phyloP scores from a whole-genome alignment of 495 filamentous ascomycete species.

The Talaromyces stipitatus region DNA sequence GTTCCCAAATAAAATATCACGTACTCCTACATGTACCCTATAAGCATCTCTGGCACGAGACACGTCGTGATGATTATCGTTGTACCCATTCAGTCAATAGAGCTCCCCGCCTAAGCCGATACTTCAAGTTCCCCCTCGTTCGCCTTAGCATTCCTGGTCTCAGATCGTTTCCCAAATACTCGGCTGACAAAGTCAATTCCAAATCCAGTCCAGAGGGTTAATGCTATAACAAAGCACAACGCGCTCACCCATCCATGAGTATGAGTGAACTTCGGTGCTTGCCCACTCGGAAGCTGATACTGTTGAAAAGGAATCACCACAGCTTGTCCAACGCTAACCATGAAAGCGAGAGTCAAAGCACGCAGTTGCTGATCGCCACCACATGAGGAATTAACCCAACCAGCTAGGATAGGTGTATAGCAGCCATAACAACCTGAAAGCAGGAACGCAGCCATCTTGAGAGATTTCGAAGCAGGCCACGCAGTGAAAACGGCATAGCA shows the following conservation, averaged over 20 bases:
- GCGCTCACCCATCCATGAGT: background rate
- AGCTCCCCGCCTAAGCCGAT: background rate
- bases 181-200: background rate
- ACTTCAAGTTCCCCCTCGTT: background rate
- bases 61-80: no score
- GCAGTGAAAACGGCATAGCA: constrained; percentile 11
- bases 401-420: constrained; percentile 10
- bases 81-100: no score
- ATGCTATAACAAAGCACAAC: background rate
- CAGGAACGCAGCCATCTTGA: constrained; percentile 13
- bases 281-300: constrained; percentile 7
- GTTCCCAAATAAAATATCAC: no score
- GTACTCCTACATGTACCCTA: no score
- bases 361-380: constrained; percentile 13
- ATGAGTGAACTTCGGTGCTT: background rate
- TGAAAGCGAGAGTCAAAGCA: constrained; percentile 14
- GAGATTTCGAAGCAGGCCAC: constrained; percentile 5
- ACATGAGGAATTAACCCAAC: constrained; percentile 13
- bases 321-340: constrained; percentile 12
- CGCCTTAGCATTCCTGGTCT: background rate
- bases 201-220: background rate
- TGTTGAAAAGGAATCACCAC: constrained; percentile 14
- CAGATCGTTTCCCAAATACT: background rate
- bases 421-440: constrained; percentile 9
- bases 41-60: no score